phyloP scores from a whole-genome alignment of 1,139 yeast genomes.

The Pichia sp. region DNA sequence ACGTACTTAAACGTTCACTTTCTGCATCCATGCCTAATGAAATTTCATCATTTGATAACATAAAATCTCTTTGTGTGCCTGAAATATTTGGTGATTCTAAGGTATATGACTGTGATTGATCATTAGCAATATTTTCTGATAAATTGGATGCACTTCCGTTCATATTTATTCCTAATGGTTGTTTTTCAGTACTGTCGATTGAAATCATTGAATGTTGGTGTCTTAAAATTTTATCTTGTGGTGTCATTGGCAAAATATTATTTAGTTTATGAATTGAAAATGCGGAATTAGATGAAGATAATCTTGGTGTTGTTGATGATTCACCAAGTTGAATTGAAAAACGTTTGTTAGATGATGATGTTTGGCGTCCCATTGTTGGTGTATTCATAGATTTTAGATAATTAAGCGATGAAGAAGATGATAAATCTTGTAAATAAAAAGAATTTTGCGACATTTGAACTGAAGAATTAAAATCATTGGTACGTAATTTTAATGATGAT shows the following conservation, averaged over 20 bases:
- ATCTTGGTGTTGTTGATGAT: conserved; percentile 30
- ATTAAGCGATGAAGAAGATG: conserved; percentile 21
- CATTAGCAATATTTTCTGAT: conserved; percentile 1
- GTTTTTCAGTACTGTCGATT: conserved; percentile 10
- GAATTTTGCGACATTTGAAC: conserved; percentile 7
- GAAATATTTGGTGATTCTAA: conserved; percentile 2
- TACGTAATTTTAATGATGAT: conserved; percentile 15
- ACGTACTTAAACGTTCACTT: conserved; percentile 16
- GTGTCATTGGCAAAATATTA: conserved; percentile 13
- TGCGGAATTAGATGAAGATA: conserved; percentile 17
- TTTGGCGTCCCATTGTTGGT: conserved; percentile 17
- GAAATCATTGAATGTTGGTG: conserved; percentile 19
- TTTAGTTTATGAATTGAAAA: conserved; percentile 14
- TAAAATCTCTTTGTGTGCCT: not conserved
- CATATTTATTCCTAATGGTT: conserved; percentile 9
- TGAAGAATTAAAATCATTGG: conserved; percentile 8
- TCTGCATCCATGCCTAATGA: conserved; percentile 22
- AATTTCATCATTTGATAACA: conserved; percentile 13
- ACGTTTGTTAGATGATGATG: conserved; percentile 16
- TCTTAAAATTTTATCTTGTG: conserved; percentile 18
- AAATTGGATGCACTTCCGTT: not conserved
- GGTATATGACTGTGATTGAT: not conserved
- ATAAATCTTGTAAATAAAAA: conserved; percentile 29
- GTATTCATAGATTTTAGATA: conserved; percentile 19
- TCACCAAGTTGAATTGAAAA: conserved; percentile 28